phyloP scores from a whole-genome alignment of 257 asterid species.

The Dorcoceras hygrometricum region DNA sequence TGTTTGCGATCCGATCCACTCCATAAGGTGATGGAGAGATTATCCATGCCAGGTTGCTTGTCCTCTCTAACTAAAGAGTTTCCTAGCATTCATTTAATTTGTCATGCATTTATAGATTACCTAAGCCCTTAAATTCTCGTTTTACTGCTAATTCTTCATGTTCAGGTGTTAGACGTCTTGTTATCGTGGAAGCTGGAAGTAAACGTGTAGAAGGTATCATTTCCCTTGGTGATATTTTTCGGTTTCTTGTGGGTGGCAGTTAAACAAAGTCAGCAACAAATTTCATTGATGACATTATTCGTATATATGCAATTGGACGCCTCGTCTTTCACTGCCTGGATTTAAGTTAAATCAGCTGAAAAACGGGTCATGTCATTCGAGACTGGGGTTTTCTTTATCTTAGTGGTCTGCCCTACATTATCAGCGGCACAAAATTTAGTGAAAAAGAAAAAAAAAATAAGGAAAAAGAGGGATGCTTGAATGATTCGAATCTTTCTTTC shows the following conservation, averaged over 20 bases:
- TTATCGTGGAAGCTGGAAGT: slow-evolving; percentile 3
- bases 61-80: neutral
- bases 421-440: neutral
- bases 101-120: neutral
- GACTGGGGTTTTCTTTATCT: neutral
- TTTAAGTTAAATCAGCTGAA: neutral
- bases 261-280: neutral
- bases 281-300: neutral
- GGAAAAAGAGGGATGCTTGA: neutral
- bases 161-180: neutral
- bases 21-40: slow-evolving; percentile 66
- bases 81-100: neutral
- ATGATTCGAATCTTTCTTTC: neutral
- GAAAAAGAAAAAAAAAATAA: neutral
- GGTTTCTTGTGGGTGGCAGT: slow-evolving; percentile 1
- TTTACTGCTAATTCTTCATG: neutral
- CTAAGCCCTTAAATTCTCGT: neutral
- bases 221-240: slow-evolving; percentile 3
- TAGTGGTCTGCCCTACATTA: neutral
- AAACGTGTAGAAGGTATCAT: neutral
- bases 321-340: neutral
- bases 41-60: slow-evolving; percentile 77
- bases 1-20: slow-evolving; percentile 82
- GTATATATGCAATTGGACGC: neutral
- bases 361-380: neutral